Base-by-base conservation (phyloP, 129 eudicot genomes). In the Apium graveolens region DNA sequence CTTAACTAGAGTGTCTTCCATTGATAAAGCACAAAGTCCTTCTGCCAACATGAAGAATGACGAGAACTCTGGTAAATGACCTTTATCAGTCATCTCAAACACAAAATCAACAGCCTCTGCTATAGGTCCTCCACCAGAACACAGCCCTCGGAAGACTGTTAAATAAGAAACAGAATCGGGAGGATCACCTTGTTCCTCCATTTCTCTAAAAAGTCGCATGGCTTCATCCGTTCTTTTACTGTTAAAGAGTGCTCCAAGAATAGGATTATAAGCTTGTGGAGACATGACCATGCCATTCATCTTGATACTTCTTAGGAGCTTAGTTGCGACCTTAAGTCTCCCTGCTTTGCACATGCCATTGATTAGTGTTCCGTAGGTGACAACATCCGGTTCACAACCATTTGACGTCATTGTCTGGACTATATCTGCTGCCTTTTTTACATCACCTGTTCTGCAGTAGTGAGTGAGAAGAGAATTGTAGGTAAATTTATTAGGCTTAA, bases 101-200 rank as follows among this genome's bases (percentile, higher is more conserved):
- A 87, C 78, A 77, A 95, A 92, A 84, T 92, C 96, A 24, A 95
- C 92, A 45, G 99, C 99, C 79, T 92, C 97, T 20, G 88, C 85
- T 21, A 95, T 92, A 17, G 94, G 95, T 53, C 99, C 97, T 35
- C 99, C 97, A 70, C 96, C 90, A 14, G 91, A 87, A 82, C 97
- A 95, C 57, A 95, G 89, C 85, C 97, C 99, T 65, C 90, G 86
- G 4, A 91, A 89, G 32, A 87, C 99, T 69, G 86, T 88, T 81
- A 81, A 83, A 78, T 95, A 88, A 10, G 96, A 90, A 17, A 88
- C 78, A 74, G 89, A 92, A 86, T 95, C 97, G 31, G 96, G 97
- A 41, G 91, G 85, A 76, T 87, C 87, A 31, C 89, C 82, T 84
- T 87, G 92, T 63, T 77, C 85, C 85, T 88, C 88, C 99, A 95